Base-by-base conservation (phyloP, 805 yeast species). In the Scheffersomyces stipitis region DNA sequence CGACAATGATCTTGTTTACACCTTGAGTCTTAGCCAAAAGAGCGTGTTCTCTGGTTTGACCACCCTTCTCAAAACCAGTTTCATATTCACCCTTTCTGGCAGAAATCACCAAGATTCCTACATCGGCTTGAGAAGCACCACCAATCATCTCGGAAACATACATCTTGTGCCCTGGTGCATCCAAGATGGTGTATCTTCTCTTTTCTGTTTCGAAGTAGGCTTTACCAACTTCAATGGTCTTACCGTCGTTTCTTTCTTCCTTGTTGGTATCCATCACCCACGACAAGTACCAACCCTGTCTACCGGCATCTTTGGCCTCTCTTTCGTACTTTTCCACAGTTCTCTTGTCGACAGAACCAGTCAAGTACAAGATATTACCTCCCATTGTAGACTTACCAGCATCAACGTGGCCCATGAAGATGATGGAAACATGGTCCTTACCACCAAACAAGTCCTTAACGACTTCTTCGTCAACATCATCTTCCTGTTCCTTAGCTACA, bases 381-480 rank as follows among this genome's bases (percentile, higher is more conserved):
- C 99, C 99, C 96, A 93, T 91, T 42, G 99, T 93, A 35, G 96
- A 88, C 68, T 93, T 93, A 62, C 99, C 99, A 24, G 99, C 99
- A 76, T 93, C 99, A 50, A 93, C 99, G 61, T 93, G 99, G 53
- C 99, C 99, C 98, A 93, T 93, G 69, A 93, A 93, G 51, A 93
- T 88, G 52, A 93, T 84, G 14, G 97, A 90, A 61, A 93, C 78
- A 69, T 93, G 99, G 62, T 91, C 99, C 66, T 93, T 93, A 56
- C 96, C 96, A 47, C 96, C 97, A 58, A 87, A 93, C 86, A 93
- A 69, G 55, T 95, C 99, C 40, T 78, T 82, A 46, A 93, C 88
- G 46, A 90, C 78, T 51, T 83, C 93, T 56, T 86, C 86, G 60
- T 91, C 96, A 39, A 90, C 74, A 54, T 76, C 79, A 26, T 85